Conservation (phyloP, 306 rosid species). For the Malus sylvestris region DNA sequence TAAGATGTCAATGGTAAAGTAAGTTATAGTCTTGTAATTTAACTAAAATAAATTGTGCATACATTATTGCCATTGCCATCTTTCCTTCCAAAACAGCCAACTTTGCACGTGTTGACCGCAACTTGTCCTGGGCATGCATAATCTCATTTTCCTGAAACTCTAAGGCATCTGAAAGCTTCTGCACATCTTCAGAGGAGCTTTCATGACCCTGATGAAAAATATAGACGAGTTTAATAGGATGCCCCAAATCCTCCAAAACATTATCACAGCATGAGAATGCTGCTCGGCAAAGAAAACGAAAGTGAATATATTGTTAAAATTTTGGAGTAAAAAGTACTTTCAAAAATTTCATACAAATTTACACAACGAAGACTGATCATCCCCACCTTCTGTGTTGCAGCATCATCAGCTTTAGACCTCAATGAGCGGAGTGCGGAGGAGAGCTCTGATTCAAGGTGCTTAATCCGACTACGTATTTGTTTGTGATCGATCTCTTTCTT, state of each 20-base stretch:
- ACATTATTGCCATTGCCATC: conserved; percentile 72
- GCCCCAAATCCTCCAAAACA: not conserved
- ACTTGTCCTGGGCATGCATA: conserved; percentile 49
- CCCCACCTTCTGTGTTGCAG: conserved; percentile 29
- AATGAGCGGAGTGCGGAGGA: conserved; percentile 41
- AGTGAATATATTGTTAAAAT: not conserved
- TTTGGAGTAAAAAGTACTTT: not conserved
- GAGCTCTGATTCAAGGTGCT: conserved; percentile 58
- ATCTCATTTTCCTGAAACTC: conserved; percentile 87
- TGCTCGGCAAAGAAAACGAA: not conserved
- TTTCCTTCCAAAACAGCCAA: conserved; percentile 81
- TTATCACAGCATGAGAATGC: not conserved
- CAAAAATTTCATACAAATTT: not conserved
- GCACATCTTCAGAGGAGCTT: conserved; percentile 47
- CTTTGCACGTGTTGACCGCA: conserved; percentile 74
- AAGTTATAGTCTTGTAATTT: not conserved
- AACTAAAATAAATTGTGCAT: conserved; percentile 19
- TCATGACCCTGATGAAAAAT: conserved; percentile 42
- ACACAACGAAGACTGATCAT: not conserved
- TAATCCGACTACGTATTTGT: conserved; percentile 48
- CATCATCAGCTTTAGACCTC: conserved; percentile 37
- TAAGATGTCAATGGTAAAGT: conserved; percentile 13
- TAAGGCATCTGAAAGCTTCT: conserved; percentile 51
- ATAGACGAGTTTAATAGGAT: conserved; percentile 14
- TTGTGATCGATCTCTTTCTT: conserved; percentile 22